phyloP scores from a whole-genome alignment of 768 basidiomycete species.

The Tulasnella sp. region DNA sequence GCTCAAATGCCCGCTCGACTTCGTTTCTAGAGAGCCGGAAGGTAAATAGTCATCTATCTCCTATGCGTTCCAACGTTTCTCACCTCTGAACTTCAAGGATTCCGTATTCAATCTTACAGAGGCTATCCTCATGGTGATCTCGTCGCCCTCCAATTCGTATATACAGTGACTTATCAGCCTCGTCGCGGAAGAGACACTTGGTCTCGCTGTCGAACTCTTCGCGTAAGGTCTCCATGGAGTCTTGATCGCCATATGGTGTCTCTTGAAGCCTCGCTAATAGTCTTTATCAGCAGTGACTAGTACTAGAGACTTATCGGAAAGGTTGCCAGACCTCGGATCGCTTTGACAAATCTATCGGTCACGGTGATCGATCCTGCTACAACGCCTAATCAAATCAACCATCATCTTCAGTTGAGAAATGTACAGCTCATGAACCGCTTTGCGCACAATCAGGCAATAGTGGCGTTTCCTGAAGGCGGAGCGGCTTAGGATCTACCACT shows the following conservation, averaged over 20 bases:
- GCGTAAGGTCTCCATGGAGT: background rate
- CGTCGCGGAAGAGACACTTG: background rate
- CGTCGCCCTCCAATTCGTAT: background rate
- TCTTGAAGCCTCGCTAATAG: background rate
- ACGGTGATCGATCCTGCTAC: conserved; percentile 48
- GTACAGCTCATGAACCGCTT: conserved; percentile 27
- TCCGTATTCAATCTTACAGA: background rate
- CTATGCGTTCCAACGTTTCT: background rate
- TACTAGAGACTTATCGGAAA: background rate
- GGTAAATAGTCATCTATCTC: background rate
- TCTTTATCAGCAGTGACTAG: background rate
- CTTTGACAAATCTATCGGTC: conserved; percentile 40
- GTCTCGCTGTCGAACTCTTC: background rate
- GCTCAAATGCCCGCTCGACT: conserved; percentile 39
- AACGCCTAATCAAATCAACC: conserved; percentile 42
- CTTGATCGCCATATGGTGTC: background rate
- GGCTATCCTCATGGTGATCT: background rate
- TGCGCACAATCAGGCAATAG: background rate
- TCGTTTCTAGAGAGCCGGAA: background rate
- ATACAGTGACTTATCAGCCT: background rate
- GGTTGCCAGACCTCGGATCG: background rate
- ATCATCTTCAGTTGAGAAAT: conserved; percentile 43
- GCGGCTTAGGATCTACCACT: conserved; percentile 21
- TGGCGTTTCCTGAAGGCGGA: background rate
- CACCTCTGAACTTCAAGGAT: background rate